Base-by-base conservation (phyloP, 345 rosid species). In the Mallotus nudiflorus region DNA sequence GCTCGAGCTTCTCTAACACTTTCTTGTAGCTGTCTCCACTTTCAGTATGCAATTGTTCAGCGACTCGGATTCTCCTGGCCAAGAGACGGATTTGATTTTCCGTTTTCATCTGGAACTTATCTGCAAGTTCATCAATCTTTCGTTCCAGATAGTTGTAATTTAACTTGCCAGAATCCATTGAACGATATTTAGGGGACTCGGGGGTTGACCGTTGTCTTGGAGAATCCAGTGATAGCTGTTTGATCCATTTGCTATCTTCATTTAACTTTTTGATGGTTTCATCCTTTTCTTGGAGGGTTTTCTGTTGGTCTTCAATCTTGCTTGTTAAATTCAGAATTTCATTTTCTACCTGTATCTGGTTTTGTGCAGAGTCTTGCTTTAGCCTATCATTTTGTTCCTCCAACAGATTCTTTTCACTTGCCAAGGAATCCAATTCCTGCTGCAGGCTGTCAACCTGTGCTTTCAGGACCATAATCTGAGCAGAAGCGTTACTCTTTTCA, bases 91-190 rank as follows among this genome's bases (percentile, higher is more conserved):
- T 82, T 29, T 83, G 86, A 72, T 89, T 89, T 67, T 91, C 97
- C 20, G 83, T 71, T 70, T 79, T 84, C 88, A 75, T 84, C 14
- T 81, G 68, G 75, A 84, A 89, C 67, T 81, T 88, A 5, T 75
- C 90, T 0, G 92, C 90, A 28, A 87, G 67, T 51, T 87, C 94
- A 51, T 86, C 91, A 77, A 91, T 83, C 78, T 85, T 91, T 76
- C 80, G 85, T 72, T 89, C 90, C 15, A 87, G 24, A 2, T 69
- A 18, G 2, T 88, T 80, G 49, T 29, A 27, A 31, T 76, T 80
- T 1, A 73, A 27, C 77, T 73, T 75, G 13, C 66, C 5, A 13
- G 69, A 67, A 20, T 77, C 72, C 25, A 49, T 12, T n/a, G 68
- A 16, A 51, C 54, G 71, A 52, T 45, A 10, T 35, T 66, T 66